A percentile compares a stretch with the other conserved stretches of the same genome.
These are phyloP conservation scores for Penicillium daleae DNA, from an alignment of 495 filamentous ascomycete species.

Conservation along the genomic window DNA sequence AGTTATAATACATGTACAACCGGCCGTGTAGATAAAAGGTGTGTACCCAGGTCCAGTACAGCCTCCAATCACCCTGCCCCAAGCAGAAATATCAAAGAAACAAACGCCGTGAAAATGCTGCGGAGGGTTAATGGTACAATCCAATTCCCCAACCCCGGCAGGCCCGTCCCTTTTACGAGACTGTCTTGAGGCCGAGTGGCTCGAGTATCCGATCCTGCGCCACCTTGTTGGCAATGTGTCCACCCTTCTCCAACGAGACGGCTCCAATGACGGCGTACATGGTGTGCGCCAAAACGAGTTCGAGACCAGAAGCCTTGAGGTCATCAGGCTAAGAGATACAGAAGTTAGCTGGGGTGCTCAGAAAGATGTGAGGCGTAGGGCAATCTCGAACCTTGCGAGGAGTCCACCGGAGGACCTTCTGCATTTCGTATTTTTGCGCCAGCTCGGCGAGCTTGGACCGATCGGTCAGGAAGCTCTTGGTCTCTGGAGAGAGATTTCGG, in stretches of 20 bases:
- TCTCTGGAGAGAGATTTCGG: conserved; percentile 62
- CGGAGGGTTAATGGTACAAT: conserved; percentile 22
- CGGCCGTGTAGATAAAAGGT: conserved; percentile 13
- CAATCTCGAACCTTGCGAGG: conserved; percentile 65
- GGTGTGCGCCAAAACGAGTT: conserved; percentile 71
- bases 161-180: conserved; percentile 26
- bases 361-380: conserved; percentile 1
- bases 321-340: conserved; percentile 63
- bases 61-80: conserved; percentile 14
- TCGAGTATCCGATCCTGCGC: conserved; percentile 76
- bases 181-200: conserved; percentile 49
- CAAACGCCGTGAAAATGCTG: conserved; percentile 50
- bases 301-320: conserved; percentile 69
- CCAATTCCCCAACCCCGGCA: conserved; percentile 24
- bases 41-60: conserved; percentile 9
- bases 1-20: conserved; percentile 40
- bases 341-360: conserved; percentile 4
- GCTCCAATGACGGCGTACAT: conserved; percentile 88
- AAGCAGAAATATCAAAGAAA: conserved; percentile 29
- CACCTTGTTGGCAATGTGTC: conserved; percentile 72
- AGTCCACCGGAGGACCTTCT: conserved; percentile 81
- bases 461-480: conserved; percentile 58
- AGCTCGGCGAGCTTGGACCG: conserved; percentile 65
- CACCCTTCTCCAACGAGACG: conserved; percentile 81
- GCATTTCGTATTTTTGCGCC: conserved; percentile 69